Base-by-base conservation (phyloP, 768 basidiomycete species). In the Steccherinum ochraceum region DNA sequence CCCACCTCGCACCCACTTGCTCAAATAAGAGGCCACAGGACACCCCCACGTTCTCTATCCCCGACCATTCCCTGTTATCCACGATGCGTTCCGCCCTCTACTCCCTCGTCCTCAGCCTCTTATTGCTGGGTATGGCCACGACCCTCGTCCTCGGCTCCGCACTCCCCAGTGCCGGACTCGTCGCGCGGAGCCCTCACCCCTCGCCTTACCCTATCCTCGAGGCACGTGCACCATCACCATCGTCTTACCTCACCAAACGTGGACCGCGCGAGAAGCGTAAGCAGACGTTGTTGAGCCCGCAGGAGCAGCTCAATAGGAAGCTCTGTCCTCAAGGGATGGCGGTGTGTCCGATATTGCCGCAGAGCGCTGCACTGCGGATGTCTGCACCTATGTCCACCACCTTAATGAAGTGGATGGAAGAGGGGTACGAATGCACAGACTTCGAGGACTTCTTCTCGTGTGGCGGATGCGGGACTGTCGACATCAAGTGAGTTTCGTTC, bases 391-490 rank as follows among this genome's bases (percentile, higher is more conserved):
- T 35, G 7, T 57, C 61, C 13, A 45, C 27, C 12, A 52, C 54
- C 1, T 47, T 61, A n/a, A 20, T 25, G 35, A 52, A 56, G 40
- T 60, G 56, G 56, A 49, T 62, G 35, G 35, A 40, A 20, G 51
- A 58, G 2, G 65, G 60, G 2, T 62, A 58, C 48, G 65, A 68
- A 49, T 68, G 67, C 42, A 65, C 64, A 12, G 64, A 67, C 27
- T 48, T 62, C 25, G 58, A 56, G 49, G 67, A 68, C 46, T 56
- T 67, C 24, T 47, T 45, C 5, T 61, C 61, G 43, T 68, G 64
- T 46, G 67, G 65, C 18, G 67, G 67, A 23, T 68, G 67, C 54
- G 61, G 62, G 5, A 53, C 35, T 10, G 39, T 61, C 13, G 58
- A 67, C 48, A 44, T 40, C 24, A 47, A 49, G 55, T 65, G 52